These are phyloP conservation scores for Zygosaccharomyces rouxii DNA, from an alignment of 805 yeast species.

Conservation along the genomic window DNA sequence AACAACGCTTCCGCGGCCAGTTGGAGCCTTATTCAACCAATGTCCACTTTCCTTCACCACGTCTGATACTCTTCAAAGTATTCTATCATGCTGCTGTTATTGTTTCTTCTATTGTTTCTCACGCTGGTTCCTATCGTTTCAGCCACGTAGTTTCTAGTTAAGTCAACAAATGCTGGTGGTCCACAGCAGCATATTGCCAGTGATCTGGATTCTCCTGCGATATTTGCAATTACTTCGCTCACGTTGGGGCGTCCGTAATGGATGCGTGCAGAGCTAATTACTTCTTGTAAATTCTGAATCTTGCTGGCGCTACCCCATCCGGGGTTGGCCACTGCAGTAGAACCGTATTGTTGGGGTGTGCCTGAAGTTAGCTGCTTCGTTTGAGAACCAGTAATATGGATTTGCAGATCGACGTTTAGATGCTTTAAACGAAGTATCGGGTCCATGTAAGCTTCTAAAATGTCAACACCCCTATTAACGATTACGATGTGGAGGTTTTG, in stretches of 20 bases:
- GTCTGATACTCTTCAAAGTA: constrained; percentile 70
- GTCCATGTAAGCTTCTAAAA: constrained; percentile 19
- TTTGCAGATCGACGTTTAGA: constrained; percentile 15
- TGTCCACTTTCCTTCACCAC: constrained; percentile 43
- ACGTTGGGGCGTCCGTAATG: constrained; percentile 47
- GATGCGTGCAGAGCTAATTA: constrained; percentile 16
- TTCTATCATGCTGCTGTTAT: constrained; percentile 46
- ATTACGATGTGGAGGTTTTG: constrained; percentile 17
- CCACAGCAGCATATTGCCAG: constrained; percentile 59
- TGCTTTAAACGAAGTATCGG: constrained; percentile 17
- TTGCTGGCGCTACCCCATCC: not conserved
- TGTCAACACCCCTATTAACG: constrained; percentile 15
- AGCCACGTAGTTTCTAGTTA: constrained; percentile 46
- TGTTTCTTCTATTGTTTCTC: constrained; percentile 13
- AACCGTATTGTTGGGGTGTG: not conserved
- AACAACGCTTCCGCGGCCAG: not conserved
- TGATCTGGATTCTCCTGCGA: constrained; percentile 38
- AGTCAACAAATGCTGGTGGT: constrained; percentile 56
- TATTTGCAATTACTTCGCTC: constrained; percentile 37
- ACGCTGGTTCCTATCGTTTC: constrained; percentile 36
- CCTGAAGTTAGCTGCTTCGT: not conserved
- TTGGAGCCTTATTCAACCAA: not conserved
- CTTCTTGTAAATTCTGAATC: constrained; percentile 1
- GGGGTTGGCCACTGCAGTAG: not conserved
- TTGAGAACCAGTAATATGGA: constrained; percentile 16